Conservation (phyloP, 2,329 filamentous ascomycete genomes). For the Mariannaea elegans region DNA sequence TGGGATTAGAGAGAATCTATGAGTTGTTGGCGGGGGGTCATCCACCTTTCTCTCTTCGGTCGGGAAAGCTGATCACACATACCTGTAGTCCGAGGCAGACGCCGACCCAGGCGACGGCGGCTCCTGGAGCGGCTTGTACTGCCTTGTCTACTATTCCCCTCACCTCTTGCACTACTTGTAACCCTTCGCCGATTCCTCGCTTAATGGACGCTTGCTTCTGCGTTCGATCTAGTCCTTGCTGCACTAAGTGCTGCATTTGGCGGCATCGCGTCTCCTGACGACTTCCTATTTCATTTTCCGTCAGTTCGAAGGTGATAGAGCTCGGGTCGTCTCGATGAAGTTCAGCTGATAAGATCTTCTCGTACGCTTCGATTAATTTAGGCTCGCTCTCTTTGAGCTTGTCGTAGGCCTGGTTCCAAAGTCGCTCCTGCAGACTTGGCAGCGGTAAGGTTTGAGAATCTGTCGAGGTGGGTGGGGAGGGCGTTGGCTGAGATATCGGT, state of each 20-base stretch:
- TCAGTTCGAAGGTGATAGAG: not conserved
- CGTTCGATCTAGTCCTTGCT: conserved; percentile 40
- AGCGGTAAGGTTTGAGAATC: not conserved
- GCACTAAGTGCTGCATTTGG: conserved; percentile 44
- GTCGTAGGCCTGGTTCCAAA: conserved; percentile 34
- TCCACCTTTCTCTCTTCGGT: not conserved
- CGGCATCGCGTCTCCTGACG: conserved; percentile 6
- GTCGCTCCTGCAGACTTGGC: conserved; percentile 1
- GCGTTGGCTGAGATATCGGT: not conserved
- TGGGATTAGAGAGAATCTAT: conserved; percentile 32
- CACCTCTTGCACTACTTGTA: conserved; percentile 34
- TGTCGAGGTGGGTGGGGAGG: not conserved
- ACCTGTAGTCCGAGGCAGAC: conserved; percentile 48
- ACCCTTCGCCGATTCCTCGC: conserved; percentile 30
- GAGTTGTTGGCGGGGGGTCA: not conserved
- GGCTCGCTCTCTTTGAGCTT: conserved; percentile 25
- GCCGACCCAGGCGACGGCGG: conserved; percentile 49
- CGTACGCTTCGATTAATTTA: conserved; percentile 28
- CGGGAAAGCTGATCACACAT: not conserved
- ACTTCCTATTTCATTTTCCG: conserved; percentile 18
- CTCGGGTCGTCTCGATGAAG: conserved; percentile 9
- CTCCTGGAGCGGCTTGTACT: conserved; percentile 42
- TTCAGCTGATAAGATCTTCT: conserved; percentile 28
- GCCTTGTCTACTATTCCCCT: conserved; percentile 39
- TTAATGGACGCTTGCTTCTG: conserved; percentile 37